These are phyloP conservation scores for Pelargonium citronellum DNA, from an alignment of 441 rosid genomes.

Conservation along the genomic window DNA sequence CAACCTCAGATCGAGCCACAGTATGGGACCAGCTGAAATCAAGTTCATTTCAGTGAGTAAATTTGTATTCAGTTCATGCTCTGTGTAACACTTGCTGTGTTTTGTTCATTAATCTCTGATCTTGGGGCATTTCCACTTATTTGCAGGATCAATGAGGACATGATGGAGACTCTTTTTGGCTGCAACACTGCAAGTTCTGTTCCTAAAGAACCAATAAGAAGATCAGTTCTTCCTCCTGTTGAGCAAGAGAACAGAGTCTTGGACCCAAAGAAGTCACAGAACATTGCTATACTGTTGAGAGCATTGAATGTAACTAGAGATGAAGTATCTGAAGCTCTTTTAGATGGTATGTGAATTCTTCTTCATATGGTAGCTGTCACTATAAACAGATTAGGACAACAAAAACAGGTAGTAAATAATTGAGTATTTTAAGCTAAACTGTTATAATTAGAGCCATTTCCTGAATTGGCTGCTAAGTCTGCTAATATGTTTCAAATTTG, in stretches of 20 bases:
- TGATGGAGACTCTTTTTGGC: constrained; percentile 93
- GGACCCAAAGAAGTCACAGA: constrained; percentile 96
- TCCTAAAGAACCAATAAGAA: constrained; percentile 59
- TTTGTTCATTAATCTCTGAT: constrained; percentile 10
- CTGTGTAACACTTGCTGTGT: not conserved
- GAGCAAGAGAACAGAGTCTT: constrained; percentile 80
- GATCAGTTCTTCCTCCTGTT: constrained; percentile 58
- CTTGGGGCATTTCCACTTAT: constrained; percentile 13
- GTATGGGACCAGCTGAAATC: constrained; percentile 98
- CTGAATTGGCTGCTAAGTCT: too few relatives aligned
- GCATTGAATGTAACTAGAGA: constrained; percentile 91
- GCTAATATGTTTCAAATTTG: not conserved
- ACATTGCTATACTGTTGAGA: constrained; percentile 84
- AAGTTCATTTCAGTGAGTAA: constrained; percentile 86
- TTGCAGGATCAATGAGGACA: constrained; percentile 79
- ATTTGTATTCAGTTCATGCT: not conserved
- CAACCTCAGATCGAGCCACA: constrained; percentile 91
- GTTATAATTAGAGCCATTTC: too few relatives aligned
- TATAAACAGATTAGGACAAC: not conserved
- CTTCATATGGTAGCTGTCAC: not conserved
- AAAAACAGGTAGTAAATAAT: not conserved
- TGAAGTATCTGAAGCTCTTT: constrained; percentile 90
- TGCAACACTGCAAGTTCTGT: constrained; percentile 58
- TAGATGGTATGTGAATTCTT: constrained; percentile 56
- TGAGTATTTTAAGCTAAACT: not conserved